Evolutionary conservation across 2,329 filamentous ascomycete genomes (phyloP).

Genomic region (Scleromitrula shiraiana): DNA sequence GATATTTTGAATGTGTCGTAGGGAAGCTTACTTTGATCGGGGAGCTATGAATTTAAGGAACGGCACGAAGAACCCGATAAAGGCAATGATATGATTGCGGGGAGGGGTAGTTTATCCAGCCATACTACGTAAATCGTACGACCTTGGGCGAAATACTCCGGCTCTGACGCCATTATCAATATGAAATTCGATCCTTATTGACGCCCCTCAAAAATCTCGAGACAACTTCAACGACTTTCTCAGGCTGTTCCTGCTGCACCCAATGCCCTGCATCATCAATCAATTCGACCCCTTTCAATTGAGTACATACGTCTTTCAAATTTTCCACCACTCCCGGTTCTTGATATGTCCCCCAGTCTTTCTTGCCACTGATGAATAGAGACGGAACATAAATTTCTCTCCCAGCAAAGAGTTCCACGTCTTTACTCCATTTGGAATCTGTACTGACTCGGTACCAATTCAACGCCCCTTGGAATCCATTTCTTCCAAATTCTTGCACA

Average conservation of each 20-base stretch:
- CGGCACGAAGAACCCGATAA: too few relatives aligned
- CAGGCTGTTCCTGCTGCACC: constrained; percentile 59
- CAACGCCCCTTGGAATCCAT: constrained; percentile 56
- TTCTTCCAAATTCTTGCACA: constrained; percentile 50
- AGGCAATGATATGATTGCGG: too few relatives aligned
- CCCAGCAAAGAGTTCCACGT: constrained; percentile 51
- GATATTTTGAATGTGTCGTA: too few relatives aligned
- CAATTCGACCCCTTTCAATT: constrained; percentile 44
- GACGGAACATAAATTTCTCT: constrained; percentile 53
- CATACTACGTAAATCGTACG: too few relatives aligned
- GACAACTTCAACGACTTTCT: constrained; percentile 42
- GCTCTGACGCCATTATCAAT: too few relatives aligned
- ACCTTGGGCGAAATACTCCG: too few relatives aligned
- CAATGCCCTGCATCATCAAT: constrained; percentile 60
- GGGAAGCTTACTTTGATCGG: too few relatives aligned
- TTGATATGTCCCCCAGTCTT: constrained; percentile 63
- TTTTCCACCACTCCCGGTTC: constrained; percentile 55
- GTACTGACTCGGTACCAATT: constrained; percentile 61
- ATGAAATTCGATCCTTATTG: constrained; percentile 9
- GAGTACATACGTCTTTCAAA: constrained; percentile 42
- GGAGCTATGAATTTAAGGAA: too few relatives aligned
- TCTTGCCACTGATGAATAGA: constrained; percentile 51
- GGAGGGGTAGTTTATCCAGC: too few relatives aligned
- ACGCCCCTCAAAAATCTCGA: constrained; percentile 32
- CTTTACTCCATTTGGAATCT: constrained; percentile 37